phyloP scores from a whole-genome alignment of 192 early-diverging fungal genomes.

The Piromyces finnis region DNA sequence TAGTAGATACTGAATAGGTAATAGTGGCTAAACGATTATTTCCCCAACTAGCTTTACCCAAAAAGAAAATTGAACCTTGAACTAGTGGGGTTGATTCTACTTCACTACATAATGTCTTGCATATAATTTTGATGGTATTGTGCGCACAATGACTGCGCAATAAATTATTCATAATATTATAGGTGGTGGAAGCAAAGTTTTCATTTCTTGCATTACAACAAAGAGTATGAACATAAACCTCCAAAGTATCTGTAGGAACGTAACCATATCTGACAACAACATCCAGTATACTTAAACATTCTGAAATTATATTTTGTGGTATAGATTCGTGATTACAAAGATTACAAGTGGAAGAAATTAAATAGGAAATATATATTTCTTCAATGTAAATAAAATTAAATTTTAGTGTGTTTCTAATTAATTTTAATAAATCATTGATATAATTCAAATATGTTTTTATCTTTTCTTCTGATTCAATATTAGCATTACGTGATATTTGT shows the following conservation, averaged over 20 bases:
- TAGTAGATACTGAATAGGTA: slow-evolving; percentile 11
- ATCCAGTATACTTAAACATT: background rate
- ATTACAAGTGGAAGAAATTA: background rate
- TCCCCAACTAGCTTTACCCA: slow-evolving; percentile 39
- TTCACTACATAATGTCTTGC: slow-evolving; percentile 4
- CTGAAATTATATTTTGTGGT: background rate
- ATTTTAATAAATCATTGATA: background rate
- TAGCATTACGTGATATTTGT: background rate
- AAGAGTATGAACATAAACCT: background rate
- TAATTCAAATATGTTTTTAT: background rate
- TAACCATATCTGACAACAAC: background rate
- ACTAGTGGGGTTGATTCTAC: slow-evolving; percentile 6
- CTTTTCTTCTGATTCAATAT: background rate
- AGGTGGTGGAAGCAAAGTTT: background rate
- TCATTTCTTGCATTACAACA: background rate
- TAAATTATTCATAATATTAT: slow-evolving; percentile 35
- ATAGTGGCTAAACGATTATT: slow-evolving; percentile 12
- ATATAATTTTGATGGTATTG: slow-evolving; percentile 30
- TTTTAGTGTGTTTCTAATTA: background rate
- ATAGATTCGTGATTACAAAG: background rate
- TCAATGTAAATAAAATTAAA: background rate
- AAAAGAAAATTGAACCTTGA: slow-evolving; percentile 32
- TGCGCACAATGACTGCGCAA: slow-evolving; percentile 41
- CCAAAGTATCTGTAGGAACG: background rate
- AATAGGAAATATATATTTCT: background rate